Evolutionary conservation across 345 rosid species (phyloP).

Genomic region (Lepidium aucheri): DNA sequence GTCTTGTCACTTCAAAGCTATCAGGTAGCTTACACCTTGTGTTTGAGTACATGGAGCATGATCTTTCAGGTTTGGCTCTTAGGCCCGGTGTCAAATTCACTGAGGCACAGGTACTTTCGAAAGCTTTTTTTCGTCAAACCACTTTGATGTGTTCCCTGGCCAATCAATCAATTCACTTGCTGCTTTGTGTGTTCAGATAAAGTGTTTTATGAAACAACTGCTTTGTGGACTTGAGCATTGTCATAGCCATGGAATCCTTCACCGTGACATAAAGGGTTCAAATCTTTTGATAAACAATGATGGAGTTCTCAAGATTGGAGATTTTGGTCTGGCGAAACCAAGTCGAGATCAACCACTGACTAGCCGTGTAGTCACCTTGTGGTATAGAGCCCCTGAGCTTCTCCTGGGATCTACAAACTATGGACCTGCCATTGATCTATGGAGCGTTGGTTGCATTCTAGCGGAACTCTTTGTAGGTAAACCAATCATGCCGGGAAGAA

Average conservation of each 20-base stretch:
- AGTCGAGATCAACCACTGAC: constrained; percentile 53
- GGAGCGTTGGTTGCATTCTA: constrained; percentile 90
- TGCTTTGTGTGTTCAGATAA: constrained; percentile 38
- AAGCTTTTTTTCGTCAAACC: neutral
- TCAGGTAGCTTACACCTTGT: constrained; percentile 76
- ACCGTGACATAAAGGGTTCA: constrained; percentile 91
- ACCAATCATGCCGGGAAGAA: constrained; percentile 96
- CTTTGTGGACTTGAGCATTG: constrained; percentile 79
- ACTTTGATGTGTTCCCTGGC: neutral
- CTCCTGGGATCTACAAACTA: constrained; percentile 82
- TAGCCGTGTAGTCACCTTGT: constrained; percentile 92
- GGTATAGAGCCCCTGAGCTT: constrained; percentile 98
- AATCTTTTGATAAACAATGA: constrained; percentile 62
- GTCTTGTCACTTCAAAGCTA: constrained; percentile 67
- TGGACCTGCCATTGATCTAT: constrained; percentile 77
- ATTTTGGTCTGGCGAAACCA: constrained; percentile 77
- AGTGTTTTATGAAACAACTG: constrained; percentile 74
- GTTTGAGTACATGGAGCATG: constrained; percentile 96
- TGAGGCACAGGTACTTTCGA: constrained; percentile 55
- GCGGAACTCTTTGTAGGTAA: constrained; percentile 81
- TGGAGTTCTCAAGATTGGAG: constrained; percentile 88
- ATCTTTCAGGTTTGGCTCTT: constrained; percentile 75
- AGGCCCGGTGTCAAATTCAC: constrained; percentile 67
- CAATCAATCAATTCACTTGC: neutral
- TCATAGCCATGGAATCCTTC: constrained; percentile 74